Evolutionary conservation across 176 grass and related monocot genomes (phyloP), one percentile per base, ranked within the genome.

Genomic region (Musa schizocarpa): DNA sequence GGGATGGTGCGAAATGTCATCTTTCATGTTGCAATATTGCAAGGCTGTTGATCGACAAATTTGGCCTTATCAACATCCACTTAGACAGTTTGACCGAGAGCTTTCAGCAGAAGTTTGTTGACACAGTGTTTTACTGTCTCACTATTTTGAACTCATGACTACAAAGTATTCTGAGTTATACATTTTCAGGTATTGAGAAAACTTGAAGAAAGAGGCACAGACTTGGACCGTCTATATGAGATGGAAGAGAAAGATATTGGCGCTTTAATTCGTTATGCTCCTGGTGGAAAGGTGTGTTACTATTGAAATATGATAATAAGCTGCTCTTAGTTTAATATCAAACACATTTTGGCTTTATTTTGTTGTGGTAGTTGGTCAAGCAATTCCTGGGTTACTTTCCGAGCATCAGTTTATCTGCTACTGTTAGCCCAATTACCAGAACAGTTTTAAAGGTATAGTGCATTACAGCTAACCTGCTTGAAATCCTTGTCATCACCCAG

Each of bases 201-300:
- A 81, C 87, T 97, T 53, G 94, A 97, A 83, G 90, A 90, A 75
- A 90, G 86, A 85, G 85, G 85, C 72, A 84, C 87, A 62, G 88
- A 97, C 81, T 65, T 97, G 69, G 94, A 97, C 76, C 83, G 78
- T 74, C 85, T 97, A 66, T 89, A 88, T 80, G 90, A 93, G 81
- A 93, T 97, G 94, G 94, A 93, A 82, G 94, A 97, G 77, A 97
- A 89, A 77, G 94, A 97, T 80, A 85, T 97, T 65, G 86, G 94
- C 80, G 90, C 90, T 74, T 77, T 97, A 64, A 86, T 97, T 72
- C 88, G 94, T 73, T 93, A 80, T 78, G 82, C 78, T 83, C 90
- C 92, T 73, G 86, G 87, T 51, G 94, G 94, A 86, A 89, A 76
- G 84, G 90, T 70, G 17, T 21, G 48, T 51, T 51, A 20, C 48